Evolutionary conservation across 2,329 filamentous ascomycete genomes (phyloP), one percentile per base, ranked within the genome.

Genomic region (Scedosporium aurantiacum): DNA sequence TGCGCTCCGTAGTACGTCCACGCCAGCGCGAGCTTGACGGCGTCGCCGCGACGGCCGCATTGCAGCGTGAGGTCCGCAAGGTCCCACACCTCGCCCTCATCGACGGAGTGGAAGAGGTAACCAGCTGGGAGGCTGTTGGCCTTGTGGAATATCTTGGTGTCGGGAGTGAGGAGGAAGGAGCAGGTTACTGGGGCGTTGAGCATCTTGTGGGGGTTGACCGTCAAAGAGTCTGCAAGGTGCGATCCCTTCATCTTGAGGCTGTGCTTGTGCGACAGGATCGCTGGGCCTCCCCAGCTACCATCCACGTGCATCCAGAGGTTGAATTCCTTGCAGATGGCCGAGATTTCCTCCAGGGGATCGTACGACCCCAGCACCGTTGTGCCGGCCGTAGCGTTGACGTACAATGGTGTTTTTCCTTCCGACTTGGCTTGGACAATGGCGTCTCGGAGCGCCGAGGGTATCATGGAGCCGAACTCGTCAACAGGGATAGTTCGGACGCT

Each of bases 181-280:
- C 92, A 97, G 0, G 92, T 96, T 47, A 95, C 77, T 0, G 94
- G 93, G 2, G 91, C 89, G 63, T 90, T 90, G 70, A 97, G 82
- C 94, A 97, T 97, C 76, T 97, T 97, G 76, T 99, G 94, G 62
- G 94, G 92, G 73, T 96, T 97, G 61, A 96, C 83, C 1, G 91
- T 90, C 45, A 97, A 78, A 14, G 86, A 90, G 73, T 97, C 82
- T 8, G 92, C 94, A 47, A 87, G 79, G 54, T 91, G 80, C 2
- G 82, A 78, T 14, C 93, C 93, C 1, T 76, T 72, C 8, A 97
- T 76, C 70, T 91, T 89, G 64, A 71, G 69, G 55, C 76, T 77
- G 52, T 89, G 86, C 62, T 75, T 75, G n/a, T 79, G 68, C 0
- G 85, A 89, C 75, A 97, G 97, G 65, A 90, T 80, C 63, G 89